Evolutionary conservation across 805 yeast genomes (phyloP).

Genomic region (Metschnikowia aberdeeniae): DNA sequence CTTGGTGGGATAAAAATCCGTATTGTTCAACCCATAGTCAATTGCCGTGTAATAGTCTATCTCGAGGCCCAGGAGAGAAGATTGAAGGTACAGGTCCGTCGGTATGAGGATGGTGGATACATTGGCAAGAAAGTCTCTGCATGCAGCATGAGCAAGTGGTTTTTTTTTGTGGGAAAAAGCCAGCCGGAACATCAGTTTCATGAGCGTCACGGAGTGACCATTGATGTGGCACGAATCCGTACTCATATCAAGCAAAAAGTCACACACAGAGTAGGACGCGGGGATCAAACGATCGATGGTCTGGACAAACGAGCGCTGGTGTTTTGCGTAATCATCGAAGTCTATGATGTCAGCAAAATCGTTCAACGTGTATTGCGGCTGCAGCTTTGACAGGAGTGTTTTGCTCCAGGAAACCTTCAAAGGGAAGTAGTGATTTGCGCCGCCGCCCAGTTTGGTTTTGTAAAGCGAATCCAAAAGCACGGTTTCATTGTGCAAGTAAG

Average conservation of each 20-base stretch:
- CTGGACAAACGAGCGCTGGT: constrained; percentile 64
- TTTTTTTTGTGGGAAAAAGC: constrained; percentile 14
- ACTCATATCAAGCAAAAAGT: constrained; percentile 24
- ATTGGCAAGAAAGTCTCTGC: constrained; percentile 25
- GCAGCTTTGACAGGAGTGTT: constrained; percentile 24
- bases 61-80: constrained; percentile 26
- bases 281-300: constrained; percentile 51
- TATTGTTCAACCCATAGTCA: constrained; percentile 17
- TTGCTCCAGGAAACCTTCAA: constrained; percentile 16
- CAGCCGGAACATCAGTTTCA: constrained; percentile 28
- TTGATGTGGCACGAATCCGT: constrained; percentile 5
- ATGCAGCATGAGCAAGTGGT: constrained; percentile 12
- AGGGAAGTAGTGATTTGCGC: constrained; percentile 7
- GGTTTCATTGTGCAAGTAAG: constrained; percentile 22
- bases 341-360: constrained; percentile 51
- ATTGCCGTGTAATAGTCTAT: constrained; percentile 27
- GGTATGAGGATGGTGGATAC: constrained; percentile 33
- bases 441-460: constrained; percentile 4
- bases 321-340: constrained; percentile 52
- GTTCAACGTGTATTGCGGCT: constrained; percentile 33
- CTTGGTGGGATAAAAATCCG: constrained; percentile 21
- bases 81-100: constrained; percentile 24
- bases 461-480: constrained; percentile 31
- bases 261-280: constrained; percentile 31
- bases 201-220: constrained; percentile 23